Evolutionary conservation across 129 eudicot genomes (phyloP).

Genomic region (Arctium minus): DNA sequence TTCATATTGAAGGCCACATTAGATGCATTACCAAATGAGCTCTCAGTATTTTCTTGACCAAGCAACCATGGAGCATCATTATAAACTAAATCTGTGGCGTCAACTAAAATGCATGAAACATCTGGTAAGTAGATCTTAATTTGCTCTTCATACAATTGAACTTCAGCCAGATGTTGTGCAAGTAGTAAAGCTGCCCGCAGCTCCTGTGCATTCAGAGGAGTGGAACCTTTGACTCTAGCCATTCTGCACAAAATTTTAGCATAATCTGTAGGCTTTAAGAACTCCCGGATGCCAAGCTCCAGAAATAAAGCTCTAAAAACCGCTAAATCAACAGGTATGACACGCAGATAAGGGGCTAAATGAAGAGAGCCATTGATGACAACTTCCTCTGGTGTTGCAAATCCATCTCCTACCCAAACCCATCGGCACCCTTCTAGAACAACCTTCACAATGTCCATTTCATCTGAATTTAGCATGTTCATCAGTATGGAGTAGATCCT

Average conservation of each 20-base stretch:
- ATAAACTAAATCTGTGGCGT: slow-evolving; percentile 80
- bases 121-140: slow-evolving; percentile 78
- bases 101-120: slow-evolving; percentile 61
- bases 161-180: slow-evolving; percentile 95
- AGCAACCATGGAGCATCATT: slow-evolving; percentile 99
- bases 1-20: slow-evolving; percentile 53
- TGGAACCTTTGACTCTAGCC: slow-evolving; percentile 64
- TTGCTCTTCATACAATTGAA: slow-evolving; percentile 54
- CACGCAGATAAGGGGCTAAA: slow-evolving; percentile 94
- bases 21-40: slow-evolving; percentile 39
- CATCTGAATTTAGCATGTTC: slow-evolving; percentile 70
- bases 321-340: slow-evolving; percentile 91
- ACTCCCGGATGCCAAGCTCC: slow-evolving; percentile 83
- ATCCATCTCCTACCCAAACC: slow-evolving; percentile 99
- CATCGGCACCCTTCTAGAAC: slow-evolving; percentile 94
- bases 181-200: slow-evolving; percentile 74
- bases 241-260: slow-evolving; percentile 74
- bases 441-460: slow-evolving; percentile 93
- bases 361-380: slow-evolving; percentile 94
- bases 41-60: slow-evolving; percentile 60
- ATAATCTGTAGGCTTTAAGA: slow-evolving; percentile 69
- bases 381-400: slow-evolving; percentile 92
- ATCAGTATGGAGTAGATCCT: slow-evolving; percentile 73
- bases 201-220: slow-evolving; percentile 71
- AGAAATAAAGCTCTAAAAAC: slow-evolving; percentile 80